Evolutionary conservation across 148 eudicot genomes (phyloP), one percentile per base, ranked within the genome.

Genomic region (Rhododendron mucronatum): DNA sequence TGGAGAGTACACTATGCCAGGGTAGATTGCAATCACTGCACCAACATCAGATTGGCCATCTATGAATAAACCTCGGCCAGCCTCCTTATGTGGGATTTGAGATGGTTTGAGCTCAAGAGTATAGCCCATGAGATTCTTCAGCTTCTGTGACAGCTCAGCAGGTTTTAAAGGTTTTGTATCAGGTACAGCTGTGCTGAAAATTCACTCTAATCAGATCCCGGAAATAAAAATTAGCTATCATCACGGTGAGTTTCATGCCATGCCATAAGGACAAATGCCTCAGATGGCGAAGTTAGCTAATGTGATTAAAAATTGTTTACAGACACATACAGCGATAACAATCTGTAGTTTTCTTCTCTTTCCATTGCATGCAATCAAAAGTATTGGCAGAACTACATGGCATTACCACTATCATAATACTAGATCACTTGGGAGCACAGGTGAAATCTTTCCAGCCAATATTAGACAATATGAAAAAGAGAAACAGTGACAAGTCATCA

Each of bases 1-100:
- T n/a, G 99, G 99, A 80, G 98, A 94, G 91, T 96, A 95, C 44
- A 91, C 80, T 20, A 95, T 91, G 20, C 98, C 98, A 18, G 98
- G 99, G 89, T 97, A 97, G 59, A 95, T 85, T 57, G 99, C 99
- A 88, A 97, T 91, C 65, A 97, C 94, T 30, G 98, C 78, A 81
- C 99, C 99, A 84, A 93, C 93, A 73, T 93, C 93, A 41, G 96
- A 98, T 91, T 94, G 90, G 67, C 98, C 99, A 81, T 97, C 92
- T 74, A 97, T 78, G 84, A 92, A 97, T 79, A 97, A 88, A 79
- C 99, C 99, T 85, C 87, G 93, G 69, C 98, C 98, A 86, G 98
- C 99, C 84, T 95, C 94, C 86, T 97, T 85, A 89, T 97, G 98
- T 50, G 93, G 91, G 84, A 97, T 94, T 91, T 88, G 90, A 83